phyloP scores from a whole-genome alignment of 495 filamentous ascomycete genomes.

The Neurospora sp. region DNA sequence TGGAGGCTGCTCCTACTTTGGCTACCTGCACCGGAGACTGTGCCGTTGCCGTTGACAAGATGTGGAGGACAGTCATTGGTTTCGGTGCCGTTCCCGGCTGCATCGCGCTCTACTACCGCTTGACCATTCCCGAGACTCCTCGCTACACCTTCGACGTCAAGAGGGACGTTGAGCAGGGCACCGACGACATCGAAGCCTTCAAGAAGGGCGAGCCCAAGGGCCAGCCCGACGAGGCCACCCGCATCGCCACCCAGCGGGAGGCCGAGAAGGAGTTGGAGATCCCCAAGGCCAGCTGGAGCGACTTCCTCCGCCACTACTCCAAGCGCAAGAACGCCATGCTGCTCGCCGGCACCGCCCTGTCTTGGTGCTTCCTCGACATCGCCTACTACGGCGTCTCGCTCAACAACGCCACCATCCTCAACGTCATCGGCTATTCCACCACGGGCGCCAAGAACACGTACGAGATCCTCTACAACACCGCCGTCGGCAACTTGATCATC shows the following conservation, averaged over 20 bases:
- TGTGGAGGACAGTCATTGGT: slow-evolving; percentile 74
- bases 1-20: slow-evolving; percentile 37
- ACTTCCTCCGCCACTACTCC: slow-evolving; percentile 54
- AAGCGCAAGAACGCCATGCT: slow-evolving; percentile 59
- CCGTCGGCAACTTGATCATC: slow-evolving; percentile 64
- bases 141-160: slow-evolving; percentile 76
- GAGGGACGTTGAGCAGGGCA: slow-evolving; percentile 63
- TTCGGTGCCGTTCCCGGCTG: slow-evolving; percentile 70
- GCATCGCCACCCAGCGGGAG: slow-evolving; percentile 37
- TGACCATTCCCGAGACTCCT: slow-evolving; percentile 71
- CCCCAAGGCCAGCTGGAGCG: slow-evolving; percentile 53
- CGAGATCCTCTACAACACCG: slow-evolving; percentile 55
- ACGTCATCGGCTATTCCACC: slow-evolving; percentile 55
- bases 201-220: slow-evolving; percentile 47
- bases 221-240: slow-evolving; percentile 50
- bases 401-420: slow-evolving; percentile 61
- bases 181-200: slow-evolving; percentile 55
- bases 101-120: slow-evolving; percentile 71
- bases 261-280: slow-evolving; percentile 36
- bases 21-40: slow-evolving; percentile 53
- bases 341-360: slow-evolving; percentile 65
- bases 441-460: slow-evolving; percentile 46
- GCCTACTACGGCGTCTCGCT: slow-evolving; percentile 67
- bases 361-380: slow-evolving; percentile 57
- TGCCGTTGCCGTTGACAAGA: slow-evolving; percentile 65